Evolutionary conservation across 2,329 filamentous ascomycete species (phyloP), one percentile per base, ranked within the genome.

Genomic region (Seiridium unicorne): DNA sequence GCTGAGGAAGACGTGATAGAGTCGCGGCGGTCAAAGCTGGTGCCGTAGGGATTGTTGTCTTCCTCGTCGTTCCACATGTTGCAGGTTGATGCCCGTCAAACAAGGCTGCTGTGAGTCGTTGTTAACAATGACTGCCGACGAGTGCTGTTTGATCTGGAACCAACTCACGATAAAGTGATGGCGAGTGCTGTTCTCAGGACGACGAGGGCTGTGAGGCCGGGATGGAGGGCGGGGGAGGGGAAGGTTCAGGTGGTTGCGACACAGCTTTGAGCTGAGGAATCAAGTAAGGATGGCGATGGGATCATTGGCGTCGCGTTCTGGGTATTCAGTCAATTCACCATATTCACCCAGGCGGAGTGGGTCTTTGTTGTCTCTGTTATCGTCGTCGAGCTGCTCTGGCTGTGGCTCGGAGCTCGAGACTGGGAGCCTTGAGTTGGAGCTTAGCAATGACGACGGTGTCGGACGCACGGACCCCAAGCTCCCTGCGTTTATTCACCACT

Each of bases 1-100:
- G 82, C 81, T 48, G 82, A 79, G 38, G 89, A 89, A 35, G 89
- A 92, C 51, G 87, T 83, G 73, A 90, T 87, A 63, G 91, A 91
- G 75, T 96, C 91, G 69, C 91, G 88, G 69, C 91, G 90, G 75
- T 95, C 91, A 79, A 96, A 97, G 76, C 92, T 94, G 70, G 82
- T 86, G 65, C 93, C 93, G 72, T 98, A 97, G 4, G 94, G 94
- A 75, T 98, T 98, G 79, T 98, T 98, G 73, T 98, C 92, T 64
- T 74, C 72, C 79, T 98, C 94, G 81, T 98, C 93, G 84, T 97
- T 96, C 94, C 94, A 98, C 94, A 98, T 98, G 67, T 69, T 84
- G 74, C 34, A 36, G 57, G 11, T 34, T 13, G 26, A 8, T 18
- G 13, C 35, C 36, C n/a, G 35, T 46, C 48, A 32, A 13, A 51